Conservation (phyloP, 1,284 basidiomycete genomes). For the Fomitopsis pinicola region DNA sequence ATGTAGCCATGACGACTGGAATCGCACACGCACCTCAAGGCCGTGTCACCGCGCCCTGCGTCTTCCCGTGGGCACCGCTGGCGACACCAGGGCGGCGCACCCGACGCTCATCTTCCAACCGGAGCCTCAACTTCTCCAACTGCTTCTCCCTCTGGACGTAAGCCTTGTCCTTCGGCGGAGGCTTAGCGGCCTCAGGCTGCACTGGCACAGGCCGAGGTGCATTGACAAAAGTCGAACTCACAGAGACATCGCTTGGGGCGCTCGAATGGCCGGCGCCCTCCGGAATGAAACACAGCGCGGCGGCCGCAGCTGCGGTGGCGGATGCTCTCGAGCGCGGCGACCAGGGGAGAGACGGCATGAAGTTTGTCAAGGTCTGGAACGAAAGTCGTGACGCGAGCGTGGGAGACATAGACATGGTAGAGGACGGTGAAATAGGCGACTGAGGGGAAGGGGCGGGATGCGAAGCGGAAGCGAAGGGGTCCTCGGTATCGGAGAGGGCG, state of each 20-base stretch:
- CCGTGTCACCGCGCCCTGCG: slow-evolving; percentile 1
- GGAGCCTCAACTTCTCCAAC: slow-evolving; percentile 51
- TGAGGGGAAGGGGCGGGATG: slow-evolving; percentile 5
- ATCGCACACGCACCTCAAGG: slow-evolving; percentile 2
- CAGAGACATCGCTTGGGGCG: slow-evolving; percentile 15
- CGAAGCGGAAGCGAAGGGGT: neutral
- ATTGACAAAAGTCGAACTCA: slow-evolving; percentile 17
- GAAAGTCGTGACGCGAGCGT: slow-evolving; percentile 45
- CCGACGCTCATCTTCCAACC: slow-evolving; percentile 42
- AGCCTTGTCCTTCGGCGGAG: slow-evolving; percentile 24
- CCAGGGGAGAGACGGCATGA: slow-evolving; percentile 52
- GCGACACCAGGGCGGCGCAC: slow-evolving; percentile 1
- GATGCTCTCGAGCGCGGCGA: slow-evolving; percentile 21
- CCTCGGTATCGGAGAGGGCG: slow-evolving; percentile 5
- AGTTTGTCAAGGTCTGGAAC: slow-evolving; percentile 47
- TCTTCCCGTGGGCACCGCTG: neutral
- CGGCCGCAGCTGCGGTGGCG: slow-evolving; percentile 17
- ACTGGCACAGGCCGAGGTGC: slow-evolving; percentile 4
- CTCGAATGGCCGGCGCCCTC: slow-evolving; percentile 22
- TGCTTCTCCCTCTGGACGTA: slow-evolving; percentile 62
- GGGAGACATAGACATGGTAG: slow-evolving; percentile 45
- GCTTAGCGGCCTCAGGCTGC: slow-evolving; percentile 7
- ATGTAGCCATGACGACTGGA: too few species aligned
- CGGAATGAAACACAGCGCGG: slow-evolving; percentile 24
- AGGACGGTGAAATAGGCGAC: slow-evolving; percentile 23